Evolutionary conservation across 225 moss, liverwort and hornwort species (phyloP), one percentile per base, ranked within the genome.

Genomic region (Antitrichia curtipendula): DNA sequence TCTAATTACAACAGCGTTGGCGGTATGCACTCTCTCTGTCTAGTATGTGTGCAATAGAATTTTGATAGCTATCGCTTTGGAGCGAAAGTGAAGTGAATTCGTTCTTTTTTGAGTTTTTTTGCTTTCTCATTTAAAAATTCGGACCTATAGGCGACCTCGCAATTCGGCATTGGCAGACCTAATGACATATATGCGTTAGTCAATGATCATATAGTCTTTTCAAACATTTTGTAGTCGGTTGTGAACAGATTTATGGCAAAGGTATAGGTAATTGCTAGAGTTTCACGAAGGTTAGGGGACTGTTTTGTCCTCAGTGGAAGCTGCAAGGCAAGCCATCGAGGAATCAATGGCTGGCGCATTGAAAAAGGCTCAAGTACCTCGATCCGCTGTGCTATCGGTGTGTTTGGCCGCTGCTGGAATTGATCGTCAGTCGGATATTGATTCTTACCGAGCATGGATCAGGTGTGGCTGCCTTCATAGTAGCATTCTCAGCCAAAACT

Each of bases 1-100:
- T 99, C 98, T 20, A 97, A 99, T 90, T 94, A 93, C 83, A 97
- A 99, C 88, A 96, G 96, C 57, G 96, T 99, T 86, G 95, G 96
- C 38, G 94, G 98, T 98, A 91, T 28, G 88, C 72, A 31, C 85
- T 71, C 81, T n/a, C 59, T 69, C 19, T 82, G 27, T 81, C 36
- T 73, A 59, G 43, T 84, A 4, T 75, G 6, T 78, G 25, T 40
- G 82, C 88, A 21, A 45, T 50, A 43, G 38, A 62, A 16, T 79
- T 36, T 69, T 78, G 68, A 75, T 61, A 45, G 58, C 13, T 47
- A 41, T 78, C 19, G 50, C 69, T n/a, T 15, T 63, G 62, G 59
- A 78, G 71, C 82, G 12, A 57, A 73, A 58, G 24, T 74, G 88
- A 40, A 63, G 41, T 58, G 77, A 49, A 71, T 57, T 65, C 23